A percentile compares a stretch with the other conserved stretches of the same genome.
These are phyloP conservation scores for Melastoma candidum DNA, from an alignment of 441 rosid species.

Conservation along the genomic window DNA sequence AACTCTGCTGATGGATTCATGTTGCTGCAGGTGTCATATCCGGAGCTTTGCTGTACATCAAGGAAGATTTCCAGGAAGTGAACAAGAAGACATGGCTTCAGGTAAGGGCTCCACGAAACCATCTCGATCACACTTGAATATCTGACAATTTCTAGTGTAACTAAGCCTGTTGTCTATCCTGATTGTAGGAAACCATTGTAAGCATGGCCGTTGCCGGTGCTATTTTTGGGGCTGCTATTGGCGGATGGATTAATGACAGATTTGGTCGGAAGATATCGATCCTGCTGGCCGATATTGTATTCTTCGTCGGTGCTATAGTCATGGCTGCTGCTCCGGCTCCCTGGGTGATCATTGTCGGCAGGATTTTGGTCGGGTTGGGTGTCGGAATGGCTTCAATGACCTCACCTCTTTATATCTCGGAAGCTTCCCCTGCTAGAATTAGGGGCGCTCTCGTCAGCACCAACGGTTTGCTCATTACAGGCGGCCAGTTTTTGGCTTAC, in stretches of 20 bases:
- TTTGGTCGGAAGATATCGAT: conserved; percentile 56
- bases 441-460: conserved; percentile 84
- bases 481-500: conserved; percentile 75
- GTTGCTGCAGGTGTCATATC: conserved; percentile 58
- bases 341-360: conserved; percentile 52
- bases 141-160: neutral
- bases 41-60: conserved; percentile 71
- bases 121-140: neutral
- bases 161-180: neutral
- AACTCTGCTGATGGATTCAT: neutral
- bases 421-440: conserved; percentile 76
- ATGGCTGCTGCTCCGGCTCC: conserved; percentile 79
- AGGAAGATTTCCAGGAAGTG: conserved; percentile 48
- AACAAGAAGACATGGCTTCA: conserved; percentile 50
- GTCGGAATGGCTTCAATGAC: conserved; percentile 96
- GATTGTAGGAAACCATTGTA: conserved; percentile 55
- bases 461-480: conserved; percentile 64
- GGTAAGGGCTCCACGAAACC: conserved; percentile 14
- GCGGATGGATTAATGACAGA: conserved; percentile 71
- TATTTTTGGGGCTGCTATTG: conserved; percentile 74
- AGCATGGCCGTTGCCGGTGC: conserved; percentile 88
- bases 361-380: conserved; percentile 69
- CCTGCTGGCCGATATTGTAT: conserved; percentile 52
- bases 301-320: conserved; percentile 49
- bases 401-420: conserved; percentile 84